phyloP scores from a whole-genome alignment of 208 protist genomes.

The Herpetomonas samuelpessoai region DNA sequence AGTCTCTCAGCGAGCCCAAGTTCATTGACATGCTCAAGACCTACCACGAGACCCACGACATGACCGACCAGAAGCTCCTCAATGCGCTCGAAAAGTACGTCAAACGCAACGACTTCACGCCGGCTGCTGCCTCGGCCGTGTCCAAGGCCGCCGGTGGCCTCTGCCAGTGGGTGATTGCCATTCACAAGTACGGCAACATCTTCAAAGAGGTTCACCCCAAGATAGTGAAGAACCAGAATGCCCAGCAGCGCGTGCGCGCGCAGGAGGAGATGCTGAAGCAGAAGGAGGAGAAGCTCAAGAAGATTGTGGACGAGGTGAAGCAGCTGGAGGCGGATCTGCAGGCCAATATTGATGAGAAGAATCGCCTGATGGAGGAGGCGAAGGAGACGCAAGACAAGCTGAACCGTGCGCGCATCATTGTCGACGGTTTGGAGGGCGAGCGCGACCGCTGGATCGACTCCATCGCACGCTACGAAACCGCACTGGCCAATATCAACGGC shows the following conservation, averaged over 20 bases:
- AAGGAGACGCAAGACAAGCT: slow-evolving; percentile 97
- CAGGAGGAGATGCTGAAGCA: slow-evolving; percentile 95
- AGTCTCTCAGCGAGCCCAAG: slow-evolving; percentile 94
- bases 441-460: slow-evolving; percentile 95
- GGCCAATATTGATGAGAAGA: slow-evolving; percentile 91
- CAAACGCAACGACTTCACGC: slow-evolving; percentile 93
- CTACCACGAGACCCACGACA: slow-evolving; percentile 96
- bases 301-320: slow-evolving; percentile 92
- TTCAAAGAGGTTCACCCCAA: slow-evolving; percentile 97
- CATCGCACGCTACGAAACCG: slow-evolving; percentile 91
- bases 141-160: slow-evolving; percentile 95
- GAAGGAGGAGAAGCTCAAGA: slow-evolving; percentile 92
- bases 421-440: slow-evolving; percentile 97
- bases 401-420: slow-evolving; percentile 95
- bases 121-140: slow-evolving; percentile 85
- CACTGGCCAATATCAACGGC: slow-evolving; percentile 90
- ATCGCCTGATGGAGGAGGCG: slow-evolving; percentile 89
- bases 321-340: slow-evolving; percentile 91
- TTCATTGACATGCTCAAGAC: slow-evolving; percentile 96
- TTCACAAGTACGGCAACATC: slow-evolving; percentile 96
- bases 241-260: slow-evolving; percentile 89
- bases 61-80: slow-evolving; percentile 95
- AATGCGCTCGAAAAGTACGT: slow-evolving; percentile 96
- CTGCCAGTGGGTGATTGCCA: slow-evolving; percentile 98
- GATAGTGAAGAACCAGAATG: slow-evolving; percentile 93